Percentiles rank a stretch among this genome's conserved stretches.
These are phyloP conservation scores for Fraxinus angustifolia DNA, from an alignment of 305 asterid genomes.

Conservation along the genomic window DNA sequence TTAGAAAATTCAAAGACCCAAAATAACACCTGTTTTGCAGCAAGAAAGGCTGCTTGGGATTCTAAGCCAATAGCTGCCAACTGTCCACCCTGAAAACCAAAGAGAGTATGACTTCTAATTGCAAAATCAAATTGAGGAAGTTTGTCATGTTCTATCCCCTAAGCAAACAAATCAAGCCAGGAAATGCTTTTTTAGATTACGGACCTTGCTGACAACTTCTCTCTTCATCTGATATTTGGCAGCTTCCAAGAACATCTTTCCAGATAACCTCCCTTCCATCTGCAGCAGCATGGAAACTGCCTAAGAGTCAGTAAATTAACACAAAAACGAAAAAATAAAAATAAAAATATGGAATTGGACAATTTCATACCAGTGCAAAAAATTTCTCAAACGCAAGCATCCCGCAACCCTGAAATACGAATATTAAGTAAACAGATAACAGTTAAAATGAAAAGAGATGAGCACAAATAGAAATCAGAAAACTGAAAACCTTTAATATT, in stretches of 20 bases:
- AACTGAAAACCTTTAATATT: conserved; percentile 55
- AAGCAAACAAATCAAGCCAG: conserved; percentile 11
- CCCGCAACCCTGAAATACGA: conserved; percentile 72
- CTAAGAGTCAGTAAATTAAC: conserved; percentile 13
- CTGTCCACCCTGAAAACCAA: conserved; percentile 64
- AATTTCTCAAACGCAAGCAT: conserved; percentile 70
- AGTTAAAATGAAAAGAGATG: conserved; percentile 13
- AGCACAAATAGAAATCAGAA: conserved; percentile 3
- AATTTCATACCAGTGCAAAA: conserved; percentile 54
- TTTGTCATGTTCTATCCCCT: conserved; percentile 11
- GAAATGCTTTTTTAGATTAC: background rate
- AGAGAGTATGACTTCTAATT: background rate
- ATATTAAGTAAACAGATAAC: conserved; percentile 19
- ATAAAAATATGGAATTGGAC: background rate
- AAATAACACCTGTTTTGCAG: conserved; percentile 73
- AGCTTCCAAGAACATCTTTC: conserved; percentile 68
- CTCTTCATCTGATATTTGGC: conserved; percentile 73
- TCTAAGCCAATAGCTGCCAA: conserved; percentile 75
- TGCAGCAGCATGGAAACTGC: conserved; percentile 30
- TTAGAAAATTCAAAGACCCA: background rate
- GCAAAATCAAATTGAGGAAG: conserved; percentile 1
- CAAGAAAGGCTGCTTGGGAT: conserved; percentile 64
- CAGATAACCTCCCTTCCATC: conserved; percentile 76
- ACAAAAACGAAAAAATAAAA: background rate
- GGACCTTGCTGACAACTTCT: conserved; percentile 67